phyloP scores from a whole-genome alignment of 495 filamentous ascomycete species.

The Aspergillus sparsus region DNA sequence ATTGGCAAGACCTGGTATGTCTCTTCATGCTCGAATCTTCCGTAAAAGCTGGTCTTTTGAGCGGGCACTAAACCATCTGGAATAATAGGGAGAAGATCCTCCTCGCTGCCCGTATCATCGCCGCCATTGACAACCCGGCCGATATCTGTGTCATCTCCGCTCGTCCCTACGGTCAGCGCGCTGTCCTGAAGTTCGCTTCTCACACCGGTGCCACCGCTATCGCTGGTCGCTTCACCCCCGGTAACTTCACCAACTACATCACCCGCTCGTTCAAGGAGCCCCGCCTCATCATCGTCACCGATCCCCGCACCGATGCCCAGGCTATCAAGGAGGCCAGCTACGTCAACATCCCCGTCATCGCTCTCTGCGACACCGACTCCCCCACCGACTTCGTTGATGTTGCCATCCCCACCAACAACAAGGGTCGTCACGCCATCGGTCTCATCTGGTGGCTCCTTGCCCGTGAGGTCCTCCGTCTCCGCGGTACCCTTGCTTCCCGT shows the following conservation, averaged over 20 bases:
- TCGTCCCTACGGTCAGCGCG: slow-evolving; percentile 98
- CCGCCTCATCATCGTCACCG: slow-evolving; percentile 98
- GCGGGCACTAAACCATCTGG: slow-evolving; percentile 30
- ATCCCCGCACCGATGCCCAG: slow-evolving; percentile 98
- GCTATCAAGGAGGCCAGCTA: slow-evolving; percentile 99
- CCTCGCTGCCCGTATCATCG: slow-evolving; percentile 96
- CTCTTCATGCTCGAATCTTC: slow-evolving; percentile 9
- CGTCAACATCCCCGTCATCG: slow-evolving; percentile 99
- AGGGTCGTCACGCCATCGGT: slow-evolving; percentile 98
- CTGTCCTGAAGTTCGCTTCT: slow-evolving; percentile 97
- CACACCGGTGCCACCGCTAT: slow-evolving; percentile 98
- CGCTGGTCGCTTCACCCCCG: slow-evolving; percentile 98
- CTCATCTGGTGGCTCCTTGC: slow-evolving; percentile 99
- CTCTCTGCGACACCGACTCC: slow-evolving; percentile 98
- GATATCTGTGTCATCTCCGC: slow-evolving; percentile 99
- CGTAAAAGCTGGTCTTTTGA: neutral
- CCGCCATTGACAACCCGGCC: slow-evolving; percentile 97
- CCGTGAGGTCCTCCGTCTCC: slow-evolving; percentile 97
- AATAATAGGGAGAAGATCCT: slow-evolving; percentile 94
- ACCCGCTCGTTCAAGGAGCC: slow-evolving; percentile 99
- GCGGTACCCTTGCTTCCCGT: slow-evolving; percentile 89
- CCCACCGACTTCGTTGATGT: slow-evolving; percentile 99
- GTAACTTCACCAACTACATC: slow-evolving; percentile 99
- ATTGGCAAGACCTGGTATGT: slow-evolving; percentile 99
- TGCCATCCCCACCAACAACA: slow-evolving; percentile 99